phyloP scores from a whole-genome alignment of 1,139 yeast genomes.

The Yamadazyma sp. region DNA sequence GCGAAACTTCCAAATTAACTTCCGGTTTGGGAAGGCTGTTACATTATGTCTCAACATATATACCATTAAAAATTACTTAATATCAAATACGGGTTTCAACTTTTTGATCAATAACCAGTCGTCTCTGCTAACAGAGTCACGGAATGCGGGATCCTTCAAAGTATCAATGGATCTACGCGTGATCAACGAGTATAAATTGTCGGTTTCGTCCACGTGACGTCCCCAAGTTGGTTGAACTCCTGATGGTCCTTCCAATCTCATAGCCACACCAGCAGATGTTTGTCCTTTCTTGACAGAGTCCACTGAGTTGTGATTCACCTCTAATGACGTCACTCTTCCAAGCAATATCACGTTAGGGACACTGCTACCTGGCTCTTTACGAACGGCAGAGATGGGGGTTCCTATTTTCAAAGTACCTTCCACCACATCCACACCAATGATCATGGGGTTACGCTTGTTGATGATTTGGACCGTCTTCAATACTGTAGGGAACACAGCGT shows the following conservation, averaged over 20 bases:
- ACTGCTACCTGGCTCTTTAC: constrained; percentile 81
- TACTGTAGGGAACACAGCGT: constrained; percentile 94
- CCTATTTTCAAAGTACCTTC: constrained; percentile 91
- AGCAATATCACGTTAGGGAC: constrained; percentile 69
- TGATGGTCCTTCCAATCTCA: constrained; percentile 92
- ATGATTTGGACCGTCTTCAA: constrained; percentile 92
- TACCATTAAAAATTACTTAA: constrained; percentile 40
- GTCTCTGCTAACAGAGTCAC: constrained; percentile 88
- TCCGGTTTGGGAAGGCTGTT: constrained; percentile 2
- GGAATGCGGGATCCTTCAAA: constrained; percentile 96
- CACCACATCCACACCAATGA: constrained; percentile 94
- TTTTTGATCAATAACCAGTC: constrained; percentile 93
- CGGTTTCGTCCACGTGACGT: constrained; percentile 95
- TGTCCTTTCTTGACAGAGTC: constrained; percentile 88
- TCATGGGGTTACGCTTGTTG: constrained; percentile 98
- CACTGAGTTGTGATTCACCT: constrained; percentile 87
- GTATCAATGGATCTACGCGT: constrained; percentile 90
- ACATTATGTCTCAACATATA: too few species aligned
- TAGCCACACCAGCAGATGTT: constrained; percentile 97
- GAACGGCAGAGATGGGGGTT: constrained; percentile 94
- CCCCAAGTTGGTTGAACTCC: constrained; percentile 98
- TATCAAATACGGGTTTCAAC: constrained; percentile 83
- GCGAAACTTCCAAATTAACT: constrained; percentile 3
- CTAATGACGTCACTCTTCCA: constrained; percentile 86
- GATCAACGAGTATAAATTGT: constrained; percentile 81